Percentiles rank a stretch among this genome's conserved stretches.
These are phyloP conservation scores for Saccharomycopsis phalli DNA, from an alignment of 1,139 yeast species.

Conservation along the genomic window DNA sequence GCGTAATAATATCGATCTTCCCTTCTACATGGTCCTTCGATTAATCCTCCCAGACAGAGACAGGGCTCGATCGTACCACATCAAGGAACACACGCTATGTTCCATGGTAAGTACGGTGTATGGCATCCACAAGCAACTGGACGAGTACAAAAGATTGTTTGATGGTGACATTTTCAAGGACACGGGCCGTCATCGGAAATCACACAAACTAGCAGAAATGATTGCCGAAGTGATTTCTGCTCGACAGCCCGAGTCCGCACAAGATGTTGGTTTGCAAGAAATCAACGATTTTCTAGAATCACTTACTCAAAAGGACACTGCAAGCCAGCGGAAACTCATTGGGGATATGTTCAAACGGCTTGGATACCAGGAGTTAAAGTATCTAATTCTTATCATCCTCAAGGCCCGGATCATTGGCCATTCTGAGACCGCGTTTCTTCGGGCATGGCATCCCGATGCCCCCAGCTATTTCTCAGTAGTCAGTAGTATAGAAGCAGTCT, in stretches of 20 bases:
- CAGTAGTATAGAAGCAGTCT: constrained; percentile 53
- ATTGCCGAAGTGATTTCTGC: constrained; percentile 33
- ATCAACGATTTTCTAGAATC: constrained; percentile 43
- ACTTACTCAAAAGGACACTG: constrained; percentile 25
- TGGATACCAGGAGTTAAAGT: constrained; percentile 58
- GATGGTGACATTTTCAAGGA: constrained; percentile 35
- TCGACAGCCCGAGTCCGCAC: constrained; percentile 31
- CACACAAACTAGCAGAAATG: constrained; percentile 32
- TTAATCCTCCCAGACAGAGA: constrained; percentile 59
- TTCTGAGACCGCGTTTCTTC: constrained; percentile 52
- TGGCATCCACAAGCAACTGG: constrained; percentile 42
- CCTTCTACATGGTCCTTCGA: constrained; percentile 60
- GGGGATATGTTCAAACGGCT: constrained; percentile 44
- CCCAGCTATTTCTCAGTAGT: constrained; percentile 54
- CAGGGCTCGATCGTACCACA: constrained; percentile 38
- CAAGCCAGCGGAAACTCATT: constrained; percentile 28
- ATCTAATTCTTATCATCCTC: constrained; percentile 60
- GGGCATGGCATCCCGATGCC: constrained; percentile 81
- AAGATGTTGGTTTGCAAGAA: constrained; percentile 41
- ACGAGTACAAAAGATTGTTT: constrained; percentile 37
- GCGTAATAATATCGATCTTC: constrained; percentile 51
- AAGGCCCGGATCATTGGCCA: constrained; percentile 50
- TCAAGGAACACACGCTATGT: constrained; percentile 45
- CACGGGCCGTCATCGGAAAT: constrained; percentile 21
- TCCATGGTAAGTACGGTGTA: constrained; percentile 37